phyloP scores from a whole-genome alignment of 202 grass and related monocot species.

The Eragrostis tef region DNA sequence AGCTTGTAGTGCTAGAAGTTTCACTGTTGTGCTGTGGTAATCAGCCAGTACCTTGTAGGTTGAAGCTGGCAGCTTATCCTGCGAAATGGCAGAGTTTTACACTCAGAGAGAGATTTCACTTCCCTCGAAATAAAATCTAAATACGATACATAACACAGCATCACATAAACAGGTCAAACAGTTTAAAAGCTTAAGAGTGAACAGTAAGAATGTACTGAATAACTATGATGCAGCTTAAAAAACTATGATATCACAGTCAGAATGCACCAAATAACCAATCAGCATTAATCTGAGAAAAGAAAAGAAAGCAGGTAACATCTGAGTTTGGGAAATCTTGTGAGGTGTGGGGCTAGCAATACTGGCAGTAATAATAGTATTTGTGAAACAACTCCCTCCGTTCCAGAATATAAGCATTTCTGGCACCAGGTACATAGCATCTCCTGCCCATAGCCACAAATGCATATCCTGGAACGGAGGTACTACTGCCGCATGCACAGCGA shows the following conservation, averaged over 20 bases:
- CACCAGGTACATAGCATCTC: no score
- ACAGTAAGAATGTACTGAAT: no score
- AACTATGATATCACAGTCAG: no score
- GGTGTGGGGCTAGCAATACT: not conserved
- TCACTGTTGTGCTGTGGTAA: constrained; percentile 79
- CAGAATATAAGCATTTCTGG: no score
- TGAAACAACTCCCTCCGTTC: no score
- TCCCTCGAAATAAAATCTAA: not conserved
- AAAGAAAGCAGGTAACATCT: no score
- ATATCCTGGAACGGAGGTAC: not conserved
- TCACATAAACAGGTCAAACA: not conserved
- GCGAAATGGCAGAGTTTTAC: constrained; percentile 35
- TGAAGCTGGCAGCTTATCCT: constrained; percentile 79
- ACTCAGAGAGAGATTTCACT: constrained; percentile 12
- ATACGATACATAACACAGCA: constrained; percentile 23
- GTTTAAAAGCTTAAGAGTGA: no score
- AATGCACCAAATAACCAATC: no score
- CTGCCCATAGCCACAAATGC: no score
- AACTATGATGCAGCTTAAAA: no score
- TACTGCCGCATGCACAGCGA: not conserved
- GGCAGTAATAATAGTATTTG: not conserved
- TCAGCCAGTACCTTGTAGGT: constrained; percentile 79
- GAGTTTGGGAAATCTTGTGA: no score
- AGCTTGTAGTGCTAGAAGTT: constrained; percentile 79
- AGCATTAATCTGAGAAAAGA: no score